A percentile compares a stretch with the other conserved stretches of the same genome.
Conservation (phyloP, 495 filamentous ascomycete genomes). For the Podospora pseudopauciseta region DNA sequence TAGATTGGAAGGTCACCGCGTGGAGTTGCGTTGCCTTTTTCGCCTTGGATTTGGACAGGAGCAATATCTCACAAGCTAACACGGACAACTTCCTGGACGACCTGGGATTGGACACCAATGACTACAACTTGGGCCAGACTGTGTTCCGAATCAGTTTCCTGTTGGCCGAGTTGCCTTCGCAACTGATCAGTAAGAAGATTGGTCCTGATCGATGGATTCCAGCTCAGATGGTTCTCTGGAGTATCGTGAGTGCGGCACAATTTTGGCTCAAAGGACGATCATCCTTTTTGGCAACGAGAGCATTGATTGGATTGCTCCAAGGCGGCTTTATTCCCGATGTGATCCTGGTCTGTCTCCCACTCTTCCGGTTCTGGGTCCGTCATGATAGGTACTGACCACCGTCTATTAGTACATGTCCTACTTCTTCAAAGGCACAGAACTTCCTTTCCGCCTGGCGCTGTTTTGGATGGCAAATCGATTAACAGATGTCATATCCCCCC, state of each 20-base stretch:
- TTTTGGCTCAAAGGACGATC: conserved; percentile 31
- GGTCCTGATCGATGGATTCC: conserved; percentile 83
- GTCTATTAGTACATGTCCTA: conserved; percentile 42
- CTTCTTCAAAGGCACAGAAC: conserved; percentile 51
- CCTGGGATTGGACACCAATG: conserved; percentile 25
- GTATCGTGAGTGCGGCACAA: conserved; percentile 38
- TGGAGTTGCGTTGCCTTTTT: conserved; percentile 28
- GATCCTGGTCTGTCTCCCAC: conserved; percentile 30
- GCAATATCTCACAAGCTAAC: conserved; percentile 30
- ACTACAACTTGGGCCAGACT: conserved; percentile 62
- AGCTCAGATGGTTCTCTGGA: conserved; percentile 48
- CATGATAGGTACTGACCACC: not conserved
- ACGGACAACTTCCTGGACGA: conserved; percentile 39
- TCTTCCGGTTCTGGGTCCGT: not conserved
- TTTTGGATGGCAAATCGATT: conserved; percentile 50
- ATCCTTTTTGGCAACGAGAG: conserved; percentile 38
- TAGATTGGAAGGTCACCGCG: conserved; percentile 26
- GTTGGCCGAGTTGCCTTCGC: conserved; percentile 66
- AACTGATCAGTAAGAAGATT: conserved; percentile 65
- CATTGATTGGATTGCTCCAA: conserved; percentile 40
- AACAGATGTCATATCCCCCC: conserved; percentile 45
- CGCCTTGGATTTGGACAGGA: conserved; percentile 26
- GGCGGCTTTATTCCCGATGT: conserved; percentile 54
- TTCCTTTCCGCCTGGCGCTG: conserved; percentile 44
- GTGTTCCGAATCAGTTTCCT: conserved; percentile 70